These are phyloP conservation scores for Hydrangea macrophylla DNA, from an alignment of 148 eudicot genomes.

Conservation along the genomic window DNA sequence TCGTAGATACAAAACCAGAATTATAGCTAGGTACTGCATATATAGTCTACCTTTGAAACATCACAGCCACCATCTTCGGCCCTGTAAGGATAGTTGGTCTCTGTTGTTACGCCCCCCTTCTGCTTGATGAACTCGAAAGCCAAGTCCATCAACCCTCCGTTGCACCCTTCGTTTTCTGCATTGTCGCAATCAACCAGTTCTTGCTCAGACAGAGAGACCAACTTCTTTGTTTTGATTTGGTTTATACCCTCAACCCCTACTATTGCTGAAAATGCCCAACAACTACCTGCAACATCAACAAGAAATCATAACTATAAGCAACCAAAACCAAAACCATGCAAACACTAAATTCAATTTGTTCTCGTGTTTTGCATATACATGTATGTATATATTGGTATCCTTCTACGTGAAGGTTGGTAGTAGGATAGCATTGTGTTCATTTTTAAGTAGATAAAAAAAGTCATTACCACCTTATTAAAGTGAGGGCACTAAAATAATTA, in stretches of 20 bases:
- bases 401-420: no score
- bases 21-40: background rate
- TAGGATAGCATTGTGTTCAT: no score
- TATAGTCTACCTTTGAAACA: conserved; percentile 34
- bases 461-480: no score
- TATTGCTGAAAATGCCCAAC: conserved; percentile 96
- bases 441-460: no score
- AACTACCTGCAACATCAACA: conserved; percentile 60
- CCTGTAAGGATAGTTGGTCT: conserved; percentile 61
- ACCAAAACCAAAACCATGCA: no score
- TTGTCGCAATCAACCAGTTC: conserved; percentile 91
- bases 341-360: background rate
- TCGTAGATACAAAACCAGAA: background rate
- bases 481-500: no score
- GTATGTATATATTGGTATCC: no score
- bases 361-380: no score
- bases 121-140: conserved; percentile 71
- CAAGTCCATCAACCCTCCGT: conserved; percentile 82
- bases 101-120: conserved; percentile 78
- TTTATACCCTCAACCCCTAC: conserved; percentile 85
- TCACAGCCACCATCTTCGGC: conserved; percentile 66
- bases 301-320: background rate
- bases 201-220: conserved; percentile 81
- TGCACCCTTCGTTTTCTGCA: conserved; percentile 65
- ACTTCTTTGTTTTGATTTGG: conserved; percentile 72